phyloP scores from a whole-genome alignment of 2,329 filamentous ascomycete genomes.

The Cytospora piceicola region DNA sequence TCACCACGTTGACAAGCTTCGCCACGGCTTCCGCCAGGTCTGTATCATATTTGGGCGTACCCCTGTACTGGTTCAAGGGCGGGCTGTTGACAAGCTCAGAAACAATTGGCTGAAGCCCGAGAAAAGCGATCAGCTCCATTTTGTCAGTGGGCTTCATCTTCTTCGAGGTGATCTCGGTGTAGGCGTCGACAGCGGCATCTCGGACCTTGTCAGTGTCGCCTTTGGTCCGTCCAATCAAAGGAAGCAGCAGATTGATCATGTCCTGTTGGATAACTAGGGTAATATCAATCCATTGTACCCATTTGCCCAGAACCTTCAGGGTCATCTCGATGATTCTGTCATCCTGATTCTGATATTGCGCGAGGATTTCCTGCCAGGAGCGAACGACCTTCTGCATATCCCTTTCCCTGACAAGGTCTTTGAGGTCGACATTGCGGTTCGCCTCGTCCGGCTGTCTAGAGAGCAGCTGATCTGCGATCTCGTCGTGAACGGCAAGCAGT shows the following conservation, averaged over 20 bases:
- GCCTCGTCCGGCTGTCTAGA: slow-evolving; percentile 77
- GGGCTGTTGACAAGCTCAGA: slow-evolving; percentile 84
- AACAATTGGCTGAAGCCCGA: slow-evolving; percentile 85
- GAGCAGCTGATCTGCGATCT: slow-evolving; percentile 92
- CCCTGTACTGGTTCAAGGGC: slow-evolving; percentile 75
- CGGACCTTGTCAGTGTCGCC: slow-evolving; percentile 76
- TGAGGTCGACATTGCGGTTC: slow-evolving; percentile 85
- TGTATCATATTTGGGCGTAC: slow-evolving; percentile 87
- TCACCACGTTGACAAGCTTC: slow-evolving; percentile 89
- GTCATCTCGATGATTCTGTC: slow-evolving; percentile 82
- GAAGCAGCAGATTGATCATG: slow-evolving; percentile 83
- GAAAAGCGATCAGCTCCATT: slow-evolving; percentile 87
- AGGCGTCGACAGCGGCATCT: slow-evolving; percentile 89
- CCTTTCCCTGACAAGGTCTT: slow-evolving; percentile 83
- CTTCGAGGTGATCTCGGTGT: slow-evolving; percentile 95
- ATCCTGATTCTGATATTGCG: slow-evolving; percentile 72
- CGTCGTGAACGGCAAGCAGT: slow-evolving; percentile 88
- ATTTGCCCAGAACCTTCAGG: slow-evolving; percentile 89
- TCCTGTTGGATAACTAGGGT: slow-evolving; percentile 87
- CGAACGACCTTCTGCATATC: slow-evolving; percentile 87
- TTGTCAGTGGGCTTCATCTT: slow-evolving; percentile 97
- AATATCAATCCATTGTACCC: slow-evolving; percentile 99
- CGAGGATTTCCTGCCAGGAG: slow-evolving; percentile 90
- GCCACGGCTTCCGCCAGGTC: slow-evolving; percentile 94
- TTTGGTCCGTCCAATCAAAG: slow-evolving; percentile 77